These are phyloP conservation scores for Sporisorium sorghi DNA, from an alignment of 1,284 basidiomycete species.

Conservation along the genomic window DNA sequence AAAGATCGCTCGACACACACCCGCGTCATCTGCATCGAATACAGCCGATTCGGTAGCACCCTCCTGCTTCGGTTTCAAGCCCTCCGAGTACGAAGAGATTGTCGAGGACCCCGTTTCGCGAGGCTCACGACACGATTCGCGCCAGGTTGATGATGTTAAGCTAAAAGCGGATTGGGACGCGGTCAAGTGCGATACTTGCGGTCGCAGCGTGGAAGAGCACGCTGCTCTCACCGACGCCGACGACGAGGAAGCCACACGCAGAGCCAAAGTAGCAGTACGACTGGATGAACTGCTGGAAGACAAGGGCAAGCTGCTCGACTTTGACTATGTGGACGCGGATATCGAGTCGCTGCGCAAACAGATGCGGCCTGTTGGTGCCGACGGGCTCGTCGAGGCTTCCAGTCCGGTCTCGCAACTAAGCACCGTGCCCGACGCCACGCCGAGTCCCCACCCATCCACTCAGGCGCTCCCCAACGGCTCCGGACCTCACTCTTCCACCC, in stretches of 20 bases:
- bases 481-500: conserved; percentile 37
- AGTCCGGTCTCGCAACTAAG: conserved; percentile 49
- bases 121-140: conserved; percentile 23
- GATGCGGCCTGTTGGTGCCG: conserved; percentile 45
- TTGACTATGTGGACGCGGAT: conserved; percentile 79
- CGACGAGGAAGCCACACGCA: conserved; percentile 72
- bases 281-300: conserved; percentile 89
- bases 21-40: conserved; percentile 5
- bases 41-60: conserved; percentile 9
- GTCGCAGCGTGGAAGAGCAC: conserved; percentile 78
- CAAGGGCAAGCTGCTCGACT: conserved; percentile 79
- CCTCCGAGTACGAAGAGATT: conserved; percentile 38
- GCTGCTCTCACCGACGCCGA: conserved; percentile 73
- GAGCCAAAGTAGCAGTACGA: conserved; percentile 81
- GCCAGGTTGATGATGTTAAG: conserved; percentile 26
- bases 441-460: conserved; percentile 40
- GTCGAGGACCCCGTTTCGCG: conserved; percentile 30
- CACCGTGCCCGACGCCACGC: conserved; percentile 44
- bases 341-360: conserved; percentile 77
- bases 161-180: conserved; percentile 29
- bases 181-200: conserved; percentile 72
- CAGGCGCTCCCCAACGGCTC: conserved; percentile 34
- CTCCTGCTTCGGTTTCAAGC: conserved; percentile 36
- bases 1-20: conserved; percentile 49
- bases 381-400: conserved; percentile 41